phyloP scores from a whole-genome alignment of 495 filamentous ascomycete genomes.

The Aspergillus steynii region DNA sequence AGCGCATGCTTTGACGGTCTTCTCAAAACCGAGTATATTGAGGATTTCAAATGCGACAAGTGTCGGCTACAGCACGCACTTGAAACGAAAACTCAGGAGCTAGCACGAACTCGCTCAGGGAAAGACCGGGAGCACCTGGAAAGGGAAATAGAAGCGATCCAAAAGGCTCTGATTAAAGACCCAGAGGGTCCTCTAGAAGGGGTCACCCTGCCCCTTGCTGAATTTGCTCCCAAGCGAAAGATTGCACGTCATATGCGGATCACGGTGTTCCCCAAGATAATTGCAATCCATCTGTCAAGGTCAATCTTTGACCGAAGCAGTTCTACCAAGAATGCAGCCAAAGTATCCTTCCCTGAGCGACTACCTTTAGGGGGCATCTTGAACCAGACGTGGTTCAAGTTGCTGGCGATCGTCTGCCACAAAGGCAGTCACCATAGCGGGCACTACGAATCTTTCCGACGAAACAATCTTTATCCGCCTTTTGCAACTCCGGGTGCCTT shows the following conservation, averaged over 20 bases:
- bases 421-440: slow-evolving; percentile 95
- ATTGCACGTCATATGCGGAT: slow-evolving; percentile 88
- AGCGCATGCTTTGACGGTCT: slow-evolving; percentile 86
- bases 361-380: slow-evolving; percentile 79
- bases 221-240: slow-evolving; percentile 72
- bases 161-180: slow-evolving; percentile 65
- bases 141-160: slow-evolving; percentile 54
- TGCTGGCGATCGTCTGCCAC: slow-evolving; percentile 87
- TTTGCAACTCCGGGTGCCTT: slow-evolving; percentile 81
- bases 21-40: slow-evolving; percentile 92
- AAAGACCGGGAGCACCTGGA: slow-evolving; percentile 55
- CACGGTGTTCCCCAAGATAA: slow-evolving; percentile 78
- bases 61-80: slow-evolving; percentile 84
- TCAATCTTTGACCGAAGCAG: slow-evolving; percentile 81
- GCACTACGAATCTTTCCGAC: slow-evolving; percentile 94
- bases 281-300: slow-evolving; percentile 88
- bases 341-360: slow-evolving; percentile 85
- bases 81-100: slow-evolving; percentile 49
- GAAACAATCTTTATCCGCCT: slow-evolving; percentile 75
- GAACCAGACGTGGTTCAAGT: slow-evolving; percentile 74
- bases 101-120: slow-evolving; percentile 42
- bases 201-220: slow-evolving; percentile 71
- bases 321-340: slow-evolving; percentile 91
- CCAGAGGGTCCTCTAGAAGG: slow-evolving; percentile 74
- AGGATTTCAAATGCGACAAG: slow-evolving; percentile 93